Conservation (phyloP, 352 stramenopile species). For the Phytophthora cryptogea region DNA sequence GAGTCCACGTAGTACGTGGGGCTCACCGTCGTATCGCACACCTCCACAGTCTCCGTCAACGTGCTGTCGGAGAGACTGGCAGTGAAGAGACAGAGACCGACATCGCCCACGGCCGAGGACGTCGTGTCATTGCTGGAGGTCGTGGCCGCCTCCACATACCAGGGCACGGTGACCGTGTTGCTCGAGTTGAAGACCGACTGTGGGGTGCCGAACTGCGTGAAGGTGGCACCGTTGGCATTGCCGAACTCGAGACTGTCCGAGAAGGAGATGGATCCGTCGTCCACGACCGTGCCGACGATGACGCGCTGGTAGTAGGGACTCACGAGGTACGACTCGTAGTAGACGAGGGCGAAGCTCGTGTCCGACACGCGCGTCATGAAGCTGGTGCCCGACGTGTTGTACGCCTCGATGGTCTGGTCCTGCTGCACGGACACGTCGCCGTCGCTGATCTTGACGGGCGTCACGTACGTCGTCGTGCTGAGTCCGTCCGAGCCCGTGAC, state of each 20-base stretch:
- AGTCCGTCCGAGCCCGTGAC: slow-evolving; percentile 45
- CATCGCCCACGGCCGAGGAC: slow-evolving; percentile 39
- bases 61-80: slow-evolving; percentile 37
- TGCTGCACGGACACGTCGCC: slow-evolving; percentile 44
- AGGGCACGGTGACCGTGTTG: slow-evolving; percentile 67
- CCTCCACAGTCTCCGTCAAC: slow-evolving; percentile 32
- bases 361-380: slow-evolving; percentile 72
- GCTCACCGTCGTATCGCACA: slow-evolving; percentile 61
- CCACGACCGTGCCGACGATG: slow-evolving; percentile 50
- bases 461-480: slow-evolving; percentile 47
- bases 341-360: slow-evolving; percentile 62
- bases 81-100: slow-evolving; percentile 66
- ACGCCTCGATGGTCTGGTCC: slow-evolving; percentile 47
- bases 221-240: slow-evolving; percentile 44
- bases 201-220: slow-evolving; percentile 61
- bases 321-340: slow-evolving; percentile 70
- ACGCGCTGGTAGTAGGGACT: slow-evolving; percentile 62
- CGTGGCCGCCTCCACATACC: slow-evolving; percentile 55
- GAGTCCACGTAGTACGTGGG: slow-evolving; percentile 77
- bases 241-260: slow-evolving; percentile 61
- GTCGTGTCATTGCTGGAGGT: slow-evolving; percentile 54
- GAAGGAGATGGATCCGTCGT: slow-evolving; percentile 61
- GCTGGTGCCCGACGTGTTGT: slow-evolving; percentile 68
- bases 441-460: slow-evolving; percentile 54
- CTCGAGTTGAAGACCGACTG: slow-evolving; percentile 64